Conservation (phyloP, 169 alveolate species). For the Toxoplasma gondii region DNA sequence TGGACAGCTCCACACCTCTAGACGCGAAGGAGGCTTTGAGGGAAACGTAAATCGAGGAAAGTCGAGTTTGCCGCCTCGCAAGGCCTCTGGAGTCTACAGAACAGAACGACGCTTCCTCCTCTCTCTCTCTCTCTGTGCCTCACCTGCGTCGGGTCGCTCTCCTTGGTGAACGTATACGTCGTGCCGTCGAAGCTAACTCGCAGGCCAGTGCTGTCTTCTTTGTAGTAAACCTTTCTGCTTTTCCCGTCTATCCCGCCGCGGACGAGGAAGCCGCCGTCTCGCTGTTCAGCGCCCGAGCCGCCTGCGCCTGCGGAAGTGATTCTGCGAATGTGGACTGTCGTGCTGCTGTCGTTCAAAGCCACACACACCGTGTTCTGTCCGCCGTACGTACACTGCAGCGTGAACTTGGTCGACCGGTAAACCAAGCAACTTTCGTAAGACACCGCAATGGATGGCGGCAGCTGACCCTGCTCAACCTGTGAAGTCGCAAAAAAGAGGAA, state of each 20-base stretch:
- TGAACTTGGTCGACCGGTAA: constrained; percentile 65
- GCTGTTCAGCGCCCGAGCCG: neutral
- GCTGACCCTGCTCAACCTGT: constrained; percentile 74
- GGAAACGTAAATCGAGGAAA: too few species aligned
- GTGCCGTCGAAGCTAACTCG: constrained; percentile 73
- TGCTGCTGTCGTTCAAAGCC: constrained; percentile 67
- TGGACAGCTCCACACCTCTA: neutral
- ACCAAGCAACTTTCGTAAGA: constrained; percentile 66
- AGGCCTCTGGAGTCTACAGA: too few species aligned
- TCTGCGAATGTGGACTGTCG: constrained; percentile 64
- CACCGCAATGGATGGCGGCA: constrained; percentile 66
- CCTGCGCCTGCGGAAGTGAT: constrained; percentile 59
- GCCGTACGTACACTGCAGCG: constrained; percentile 64
- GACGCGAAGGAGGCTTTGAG: too few species aligned
- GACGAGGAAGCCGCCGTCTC: constrained; percentile 65
- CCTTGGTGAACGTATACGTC: constrained; percentile 72
- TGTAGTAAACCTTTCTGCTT: constrained; percentile 69
- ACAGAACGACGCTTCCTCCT: too few species aligned
- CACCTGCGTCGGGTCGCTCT: constrained; percentile 75
- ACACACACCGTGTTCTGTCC: constrained; percentile 70
- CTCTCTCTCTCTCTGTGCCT: too few species aligned
- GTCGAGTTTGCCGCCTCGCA: too few species aligned
- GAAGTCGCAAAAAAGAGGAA: neutral
- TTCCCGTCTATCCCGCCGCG: constrained; percentile 75
- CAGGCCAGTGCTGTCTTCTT: constrained; percentile 71